Percentiles rank a stretch among this genome's conserved stretches.
Conservation (phyloP, 2,329 filamentous ascomycete species). For the Ascocoryne sarcoides region DNA sequence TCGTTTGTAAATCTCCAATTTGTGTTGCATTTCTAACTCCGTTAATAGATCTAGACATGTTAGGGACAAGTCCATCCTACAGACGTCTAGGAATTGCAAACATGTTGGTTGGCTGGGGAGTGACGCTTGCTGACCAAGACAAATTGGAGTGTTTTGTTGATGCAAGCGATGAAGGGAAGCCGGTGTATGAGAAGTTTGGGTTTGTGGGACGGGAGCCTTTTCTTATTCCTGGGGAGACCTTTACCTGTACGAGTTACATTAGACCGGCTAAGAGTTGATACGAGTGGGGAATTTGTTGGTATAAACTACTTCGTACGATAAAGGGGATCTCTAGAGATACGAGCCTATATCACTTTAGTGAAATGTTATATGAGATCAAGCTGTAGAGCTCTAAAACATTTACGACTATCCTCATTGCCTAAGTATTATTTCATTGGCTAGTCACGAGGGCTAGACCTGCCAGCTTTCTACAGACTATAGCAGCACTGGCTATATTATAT, state of each 20-base stretch:
- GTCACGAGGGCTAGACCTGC: too few relatives aligned
- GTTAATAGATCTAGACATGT: conserved; percentile 5
- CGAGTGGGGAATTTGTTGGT: neutral
- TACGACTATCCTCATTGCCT: too few relatives aligned
- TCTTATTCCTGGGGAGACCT: neutral
- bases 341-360: too few relatives aligned
- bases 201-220: conserved; percentile 1
- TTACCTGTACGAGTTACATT: neutral
- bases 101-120: conserved; percentile 8
- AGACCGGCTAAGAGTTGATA: neutral
- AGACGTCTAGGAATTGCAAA: conserved; percentile 3
- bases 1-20: too few relatives aligned
- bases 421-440: too few relatives aligned
- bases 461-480: too few relatives aligned
- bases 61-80: conserved; percentile 7
- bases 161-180: conserved; percentile 3
- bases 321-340: too few relatives aligned
- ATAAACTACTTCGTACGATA: too few relatives aligned
- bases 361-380: too few relatives aligned
- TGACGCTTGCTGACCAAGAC: conserved; percentile 4
- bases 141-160: conserved; percentile 5
- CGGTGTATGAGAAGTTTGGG: conserved; percentile 8
- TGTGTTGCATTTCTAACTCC: too few relatives aligned
- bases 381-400: too few relatives aligned
- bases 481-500: too few relatives aligned